Base-by-base conservation (phyloP, 1,284 basidiomycete species). In the Porogramme epimiltina region DNA sequence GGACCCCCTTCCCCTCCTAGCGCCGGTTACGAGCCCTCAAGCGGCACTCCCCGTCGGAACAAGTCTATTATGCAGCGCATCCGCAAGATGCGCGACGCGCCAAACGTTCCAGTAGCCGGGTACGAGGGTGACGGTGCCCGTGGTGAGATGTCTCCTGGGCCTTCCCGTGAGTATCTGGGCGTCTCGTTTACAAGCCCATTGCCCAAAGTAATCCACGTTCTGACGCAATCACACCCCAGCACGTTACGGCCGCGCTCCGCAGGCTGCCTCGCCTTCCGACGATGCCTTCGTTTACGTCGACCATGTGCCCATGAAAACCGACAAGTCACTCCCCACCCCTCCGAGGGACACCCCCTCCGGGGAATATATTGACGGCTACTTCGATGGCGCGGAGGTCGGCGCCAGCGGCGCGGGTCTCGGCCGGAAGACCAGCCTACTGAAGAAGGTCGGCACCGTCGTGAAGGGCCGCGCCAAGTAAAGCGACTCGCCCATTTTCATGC, bases 1-100 rank as follows among this genome's bases (percentile, higher is more conserved):
- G 67, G 67, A 45, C 56, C 57, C 23, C 51, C 67, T 34, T 56
- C 67, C 3, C 34, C 34, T 13, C 54, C 63, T 2, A 67, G 52
- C 67, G 71, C 43, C 61, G 55, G 49, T 13, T 71, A 69, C 46
- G 77, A 67, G 45, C 16, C n/a, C 6, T 75, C 66, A 39, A 76
- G 73, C 25, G 70, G 61, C 25, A 63, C 66, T 6, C 82, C 87
- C 8, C 87, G 86, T 66, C 85, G 90, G 40, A 82, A 81, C 61
- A 90, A 84, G 67, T 91, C 89, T 13, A 73, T 92, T 57, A 91
- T 92, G 82, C 86, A 91, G 46, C 85, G 89, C 54, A 88, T 92
- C 62, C 84, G 87, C 54, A 89, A 84, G 70, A 89, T 91, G 86
- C 85, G 89, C 39, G 89, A 91, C 62, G 73, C 83, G 15, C 89